These are phyloP conservation scores for Claviceps sp. DNA, from an alignment of 2,329 filamentous ascomycete genomes.

Conservation along the genomic window DNA sequence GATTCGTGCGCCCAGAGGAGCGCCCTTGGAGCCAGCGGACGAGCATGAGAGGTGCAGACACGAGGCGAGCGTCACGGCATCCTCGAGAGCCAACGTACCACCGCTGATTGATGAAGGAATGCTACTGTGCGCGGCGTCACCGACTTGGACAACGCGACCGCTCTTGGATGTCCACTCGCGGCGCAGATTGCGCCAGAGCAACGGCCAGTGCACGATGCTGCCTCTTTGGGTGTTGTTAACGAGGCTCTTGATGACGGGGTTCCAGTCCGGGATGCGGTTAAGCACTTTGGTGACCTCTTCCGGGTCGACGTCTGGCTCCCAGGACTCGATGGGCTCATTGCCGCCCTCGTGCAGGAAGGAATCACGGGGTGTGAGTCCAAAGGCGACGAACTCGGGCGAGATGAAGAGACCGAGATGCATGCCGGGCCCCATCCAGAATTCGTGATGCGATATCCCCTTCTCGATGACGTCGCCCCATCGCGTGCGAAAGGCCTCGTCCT, in stretches of 20 bases:
- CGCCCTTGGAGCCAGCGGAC: not conserved
- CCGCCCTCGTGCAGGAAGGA: not conserved
- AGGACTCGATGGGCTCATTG: not conserved
- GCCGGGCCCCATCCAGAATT: constrained; percentile 2
- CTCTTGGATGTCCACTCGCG: constrained; percentile 6
- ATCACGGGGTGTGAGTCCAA: constrained; percentile 2
- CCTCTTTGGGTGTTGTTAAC: constrained; percentile 1
- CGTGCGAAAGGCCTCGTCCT: not conserved
- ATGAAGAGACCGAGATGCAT: constrained; percentile 2
- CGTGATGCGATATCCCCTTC: not conserved
- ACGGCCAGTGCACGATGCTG: constrained; percentile 8
- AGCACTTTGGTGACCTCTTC: not conserved
- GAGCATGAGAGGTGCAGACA: constrained; percentile 7
- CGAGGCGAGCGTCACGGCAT: constrained; percentile 9
- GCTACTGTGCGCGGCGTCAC: constrained; percentile 11
- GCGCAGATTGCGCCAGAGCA: constrained; percentile 8
- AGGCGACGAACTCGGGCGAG: not conserved
- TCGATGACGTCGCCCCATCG: not conserved
- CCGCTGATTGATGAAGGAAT: constrained; percentile 10
- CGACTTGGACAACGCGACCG: constrained; percentile 10
- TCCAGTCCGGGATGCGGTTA: not conserved
- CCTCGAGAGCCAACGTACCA: constrained; percentile 11
- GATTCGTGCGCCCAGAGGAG: not conserved
- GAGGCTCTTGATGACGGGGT: constrained; percentile 1
- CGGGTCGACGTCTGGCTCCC: constrained; percentile 2